A percentile compares a stretch with the other conserved stretches of the same genome.
These are phyloP conservation scores for Colletotrichum tamarilloi DNA, from an alignment of 2,329 filamentous ascomycete species.

Conservation along the genomic window DNA sequence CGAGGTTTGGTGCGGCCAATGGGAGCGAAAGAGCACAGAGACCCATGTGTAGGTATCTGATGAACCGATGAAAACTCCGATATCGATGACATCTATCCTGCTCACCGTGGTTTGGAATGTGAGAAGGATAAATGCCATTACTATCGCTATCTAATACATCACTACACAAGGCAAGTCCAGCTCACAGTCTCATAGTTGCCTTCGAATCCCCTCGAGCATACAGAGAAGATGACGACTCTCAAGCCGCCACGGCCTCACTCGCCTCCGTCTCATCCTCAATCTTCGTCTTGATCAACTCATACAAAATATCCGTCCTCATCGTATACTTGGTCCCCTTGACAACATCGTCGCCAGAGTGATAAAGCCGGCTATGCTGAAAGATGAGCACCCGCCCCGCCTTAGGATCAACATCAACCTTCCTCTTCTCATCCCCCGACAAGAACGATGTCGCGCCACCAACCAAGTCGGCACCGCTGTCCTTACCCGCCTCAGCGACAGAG, in stretches of 20 bases:
- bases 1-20: too few relatives aligned
- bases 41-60: too few relatives aligned
- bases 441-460: constrained; percentile 68
- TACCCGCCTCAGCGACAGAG: constrained; percentile 53
- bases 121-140: too few relatives aligned
- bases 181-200: too few relatives aligned
- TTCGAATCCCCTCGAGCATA: neutral
- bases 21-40: too few relatives aligned
- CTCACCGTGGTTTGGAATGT: too few relatives aligned
- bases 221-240: neutral
- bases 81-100: too few relatives aligned
- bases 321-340: constrained; percentile 65
- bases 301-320: constrained; percentile 66
- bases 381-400: constrained; percentile 68
- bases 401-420: constrained; percentile 64
- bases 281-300: constrained; percentile 38
- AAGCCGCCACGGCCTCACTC: neutral
- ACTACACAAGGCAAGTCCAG: too few relatives aligned
- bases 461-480: constrained; percentile 45
- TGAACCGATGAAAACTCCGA: too few relatives aligned
- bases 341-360: constrained; percentile 66
- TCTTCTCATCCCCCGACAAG: constrained; percentile 54
- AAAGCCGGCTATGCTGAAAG: constrained; percentile 65
- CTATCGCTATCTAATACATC: too few relatives aligned
- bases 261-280: neutral